Conservation (phyloP, 306 rosid genomes). For the Castanopsis chinensis region DNA sequence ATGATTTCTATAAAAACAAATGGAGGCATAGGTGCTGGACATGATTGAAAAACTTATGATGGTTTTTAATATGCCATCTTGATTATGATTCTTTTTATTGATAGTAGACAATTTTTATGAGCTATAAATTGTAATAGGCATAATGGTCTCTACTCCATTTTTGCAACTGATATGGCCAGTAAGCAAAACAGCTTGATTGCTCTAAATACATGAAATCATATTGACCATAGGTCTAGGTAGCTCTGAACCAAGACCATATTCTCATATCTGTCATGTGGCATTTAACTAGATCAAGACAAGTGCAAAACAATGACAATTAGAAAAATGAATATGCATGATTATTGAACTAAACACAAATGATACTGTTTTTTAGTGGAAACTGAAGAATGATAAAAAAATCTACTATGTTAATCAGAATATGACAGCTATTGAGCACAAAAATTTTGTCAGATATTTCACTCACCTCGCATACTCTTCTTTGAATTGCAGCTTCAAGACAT, state of each 20-base stretch:
- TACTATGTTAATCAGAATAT: not conserved
- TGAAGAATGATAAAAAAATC: not conserved
- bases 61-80: not conserved
- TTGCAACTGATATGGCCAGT: not conserved
- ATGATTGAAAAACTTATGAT: not conserved
- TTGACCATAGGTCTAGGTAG: not conserved
- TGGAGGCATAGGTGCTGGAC: not conserved
- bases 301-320: not conserved
- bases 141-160: not conserved
- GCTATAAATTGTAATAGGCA: not conserved
- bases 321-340: not conserved
- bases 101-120: not conserved
- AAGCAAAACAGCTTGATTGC: not conserved
- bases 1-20: not conserved
- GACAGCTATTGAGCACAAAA: not conserved
- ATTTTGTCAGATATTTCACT: conserved; percentile 13
- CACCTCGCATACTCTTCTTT: conserved; percentile 91
- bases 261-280: not conserved
- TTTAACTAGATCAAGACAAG: not conserved
- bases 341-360: not conserved
- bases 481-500: conserved; percentile 92
- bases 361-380: not conserved
- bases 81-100: too few relatives aligned
- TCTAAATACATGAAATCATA: not conserved
- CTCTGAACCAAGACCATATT: not conserved